Conservation (phyloP, 768 basidiomycete genomes). For the Suillus bovinus region DNA sequence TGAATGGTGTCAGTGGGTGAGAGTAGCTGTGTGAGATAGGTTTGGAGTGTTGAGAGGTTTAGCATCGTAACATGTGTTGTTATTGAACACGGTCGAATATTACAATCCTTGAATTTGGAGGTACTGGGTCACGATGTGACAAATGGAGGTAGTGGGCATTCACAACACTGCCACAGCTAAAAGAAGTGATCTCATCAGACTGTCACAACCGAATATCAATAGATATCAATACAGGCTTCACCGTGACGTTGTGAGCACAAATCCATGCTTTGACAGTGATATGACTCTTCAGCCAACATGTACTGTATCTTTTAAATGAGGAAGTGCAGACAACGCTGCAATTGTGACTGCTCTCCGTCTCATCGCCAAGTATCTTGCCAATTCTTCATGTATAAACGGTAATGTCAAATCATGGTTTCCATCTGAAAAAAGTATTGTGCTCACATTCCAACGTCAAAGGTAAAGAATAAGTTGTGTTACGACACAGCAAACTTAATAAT, state of each 20-base stretch:
- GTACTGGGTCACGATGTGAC: background rate
- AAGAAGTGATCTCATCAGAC: no score
- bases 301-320: no score
- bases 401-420: background rate
- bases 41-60: slow-evolving; percentile 66
- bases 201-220: no score
- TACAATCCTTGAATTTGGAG: background rate
- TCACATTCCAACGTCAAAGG: background rate
- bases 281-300: no score
- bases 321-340: no score
- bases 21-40: slow-evolving; percentile 62
- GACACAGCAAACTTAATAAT: background rate
- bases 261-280: no score
- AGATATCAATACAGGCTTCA: no score
- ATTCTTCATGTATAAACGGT: background rate
- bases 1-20: slow-evolving; percentile 56
- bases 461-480: background rate
- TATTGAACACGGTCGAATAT: background rate
- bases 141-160: background rate
- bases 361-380: background rate
- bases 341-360: no score
- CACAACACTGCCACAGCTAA: background rate
- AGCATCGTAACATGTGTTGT: slow-evolving; percentile 47
- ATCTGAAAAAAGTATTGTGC: background rate
- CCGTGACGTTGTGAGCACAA: no score